Evolutionary conservation across 352 stramenopile species (phyloP), one percentile per base, ranked within the genome.

Genomic region (Blastocystis sp.): DNA sequence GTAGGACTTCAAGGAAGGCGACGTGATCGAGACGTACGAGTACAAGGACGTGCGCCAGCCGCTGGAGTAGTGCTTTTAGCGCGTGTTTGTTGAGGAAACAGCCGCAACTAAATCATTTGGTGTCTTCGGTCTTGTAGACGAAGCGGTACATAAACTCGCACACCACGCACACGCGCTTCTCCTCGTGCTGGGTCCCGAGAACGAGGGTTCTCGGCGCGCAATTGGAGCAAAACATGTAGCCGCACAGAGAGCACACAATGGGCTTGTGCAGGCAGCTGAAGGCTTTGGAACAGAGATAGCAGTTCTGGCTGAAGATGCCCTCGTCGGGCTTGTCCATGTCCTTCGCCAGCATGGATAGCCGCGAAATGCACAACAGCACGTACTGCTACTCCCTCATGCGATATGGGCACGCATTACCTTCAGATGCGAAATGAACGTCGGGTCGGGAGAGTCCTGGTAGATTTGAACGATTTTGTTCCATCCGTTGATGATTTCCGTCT

Each of bases 21-120:
- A 99, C 90, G 88, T 98, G 28, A 94, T 99, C 82, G 95, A 99
- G 91, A 93, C 92, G 1, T 95, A 95, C 89, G 56, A 77, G 61
- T 84, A 84, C 34, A 66, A 41, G 52, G 60, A 84, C 52, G 48
- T 84, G 5, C 74, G 74, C 61, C 52, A 84, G 60, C 74, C 74
- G 19, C 52, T 84, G 23, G 56, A 69, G 14, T 84, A 41, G 14
- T 56, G 14, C 48, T 14, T 56, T 56, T 56, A 56, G 48, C 48
- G 48, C 48, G 48, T 7, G 48, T 56, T 56, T 56, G 48, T 56
- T 56, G 5, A 56, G 14, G 48, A 56, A 56, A 56, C 48, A 56
- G 48, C 9, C 38, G 28, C 41, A 67, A 84, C 45, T 84, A 84
- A 10, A 43, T 48, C 45, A 21, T 38, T 67, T 67, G 48, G 48